A percentile compares a stretch with the other conserved stretches of the same genome.
These are phyloP conservation scores for Fonsecaea nubica DNA, from an alignment of 2,329 filamentous ascomycete genomes.

Conservation along the genomic window DNA sequence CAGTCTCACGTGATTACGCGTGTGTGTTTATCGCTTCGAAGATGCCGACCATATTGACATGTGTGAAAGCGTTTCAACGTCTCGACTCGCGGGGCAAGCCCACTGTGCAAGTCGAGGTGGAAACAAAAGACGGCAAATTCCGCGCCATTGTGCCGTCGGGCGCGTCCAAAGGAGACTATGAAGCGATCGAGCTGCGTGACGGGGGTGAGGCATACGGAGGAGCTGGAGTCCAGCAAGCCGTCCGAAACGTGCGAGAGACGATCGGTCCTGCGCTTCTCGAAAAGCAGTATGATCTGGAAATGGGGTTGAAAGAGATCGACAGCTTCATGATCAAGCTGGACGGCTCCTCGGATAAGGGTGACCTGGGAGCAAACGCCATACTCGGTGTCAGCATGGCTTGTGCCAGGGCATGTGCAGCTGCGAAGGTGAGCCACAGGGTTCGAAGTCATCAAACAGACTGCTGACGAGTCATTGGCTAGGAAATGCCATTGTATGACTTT, in stretches of 20 bases:
- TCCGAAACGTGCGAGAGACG: slow-evolving; percentile 61
- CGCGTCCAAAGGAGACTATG: slow-evolving; percentile 46
- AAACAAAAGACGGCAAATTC: slow-evolving; percentile 44
- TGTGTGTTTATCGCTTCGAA: too few species aligned
- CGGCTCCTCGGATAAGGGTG: slow-evolving; percentile 84
- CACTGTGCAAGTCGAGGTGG: slow-evolving; percentile 45
- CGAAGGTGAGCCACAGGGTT: slow-evolving; percentile 48
- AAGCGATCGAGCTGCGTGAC: slow-evolving; percentile 52
- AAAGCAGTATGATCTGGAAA: slow-evolving; percentile 58
- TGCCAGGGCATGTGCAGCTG: slow-evolving; percentile 65
- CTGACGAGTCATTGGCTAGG: slow-evolving; percentile 18
- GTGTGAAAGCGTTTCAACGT: slow-evolving; percentile 35
- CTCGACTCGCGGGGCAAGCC: slow-evolving; percentile 48
- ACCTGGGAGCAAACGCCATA: slow-evolving; percentile 87
- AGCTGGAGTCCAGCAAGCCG: slow-evolving; percentile 63
- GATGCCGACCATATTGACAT: background rate
- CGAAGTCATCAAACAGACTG: background rate
- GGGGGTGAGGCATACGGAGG: slow-evolving; percentile 60
- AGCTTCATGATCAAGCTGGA: slow-evolving; percentile 61
- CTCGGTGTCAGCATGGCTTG: slow-evolving; percentile 83
- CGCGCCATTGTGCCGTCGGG: slow-evolving; percentile 46
- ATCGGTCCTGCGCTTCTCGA: slow-evolving; percentile 63
- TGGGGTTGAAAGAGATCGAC: slow-evolving; percentile 62
- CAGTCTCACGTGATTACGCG: too few species aligned
- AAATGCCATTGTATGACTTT: slow-evolving; percentile 63